Base-by-base conservation (phyloP, 768 basidiomycete genomes). In the Cystobasidiopsis lactophilus region DNA sequence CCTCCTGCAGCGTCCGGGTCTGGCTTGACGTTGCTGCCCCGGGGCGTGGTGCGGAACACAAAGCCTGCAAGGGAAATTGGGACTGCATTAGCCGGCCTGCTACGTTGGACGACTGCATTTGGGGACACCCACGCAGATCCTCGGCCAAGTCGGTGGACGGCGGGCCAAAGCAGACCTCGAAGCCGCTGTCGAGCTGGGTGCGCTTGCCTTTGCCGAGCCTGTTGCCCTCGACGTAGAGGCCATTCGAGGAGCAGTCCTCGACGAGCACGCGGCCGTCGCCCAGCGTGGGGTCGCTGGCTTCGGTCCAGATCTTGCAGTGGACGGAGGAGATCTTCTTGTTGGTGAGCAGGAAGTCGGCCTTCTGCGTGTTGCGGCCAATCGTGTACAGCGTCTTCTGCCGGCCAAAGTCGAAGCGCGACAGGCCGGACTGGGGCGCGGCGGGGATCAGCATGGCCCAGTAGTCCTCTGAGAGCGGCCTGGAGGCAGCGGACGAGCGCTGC, bases 121-220 rank as follows among this genome's bases (percentile, higher is more conserved):
- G 41, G 11, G 16, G 11, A n/a, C 37, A 11, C 11, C 37, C 24
- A 35, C 33, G 33, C 33, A 35, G 33, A 35, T 35, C 33, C 33
- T 35, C 33, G 9, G 33, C 33, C 9, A 35, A 7, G 16, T 35
- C 33, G 33, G 33, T 35, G 33, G 33, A 18, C 64, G 60, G 13
- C 65, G 68, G 13, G 7, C 89, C 89, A 58, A 96, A 81, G 7
- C 82, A 78, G 59, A 96, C 74, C 66, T 88, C 85, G 63, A 83
- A 82, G 5, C 88, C 86, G 55, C 83, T 77, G 13, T 71, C 72
- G 46, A 89, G 68, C 40, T 82, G 68, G 35, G 73, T 68, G 51
- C 72, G 70, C 10, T 70, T 66, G 38, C 52, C 70, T 59, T 72
- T 76, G 35, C 75, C 77, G 51, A 89, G 72, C 64, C 75, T 76